phyloP scores from a whole-genome alignment of 306 rosid genomes.

The Prunus padus region DNA sequence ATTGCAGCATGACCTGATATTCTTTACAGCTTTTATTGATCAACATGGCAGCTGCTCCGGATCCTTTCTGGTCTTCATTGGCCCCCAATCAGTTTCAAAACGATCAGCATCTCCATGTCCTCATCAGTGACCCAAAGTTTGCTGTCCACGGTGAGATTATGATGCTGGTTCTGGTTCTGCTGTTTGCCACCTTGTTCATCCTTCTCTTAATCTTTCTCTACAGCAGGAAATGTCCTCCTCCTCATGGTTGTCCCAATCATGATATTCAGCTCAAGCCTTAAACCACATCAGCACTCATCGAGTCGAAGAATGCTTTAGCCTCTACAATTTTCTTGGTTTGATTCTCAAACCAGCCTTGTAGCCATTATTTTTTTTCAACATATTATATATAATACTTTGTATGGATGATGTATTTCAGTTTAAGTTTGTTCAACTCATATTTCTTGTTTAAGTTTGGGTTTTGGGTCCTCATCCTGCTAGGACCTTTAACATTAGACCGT shows the following conservation, averaged over 20 bases:
- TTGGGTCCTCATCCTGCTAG: too few relatives aligned
- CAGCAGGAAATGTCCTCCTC: background rate
- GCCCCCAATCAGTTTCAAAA: constrained; percentile 25
- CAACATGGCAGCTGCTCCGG: constrained; percentile 23
- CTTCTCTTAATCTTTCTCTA: constrained; percentile 12
- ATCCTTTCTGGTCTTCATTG: constrained; percentile 18
- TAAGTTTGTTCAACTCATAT: too few relatives aligned
- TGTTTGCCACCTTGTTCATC: constrained; percentile 28
- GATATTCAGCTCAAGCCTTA: background rate
- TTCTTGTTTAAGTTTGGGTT: too few relatives aligned
- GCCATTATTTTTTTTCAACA: too few relatives aligned
- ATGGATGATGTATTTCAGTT: too few relatives aligned
- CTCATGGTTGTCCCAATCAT: background rate
- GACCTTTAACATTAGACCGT: too few relatives aligned
- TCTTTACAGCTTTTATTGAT: background rate
- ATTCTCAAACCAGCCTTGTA: too few relatives aligned
- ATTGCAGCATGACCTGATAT: background rate
- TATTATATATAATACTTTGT: too few relatives aligned
- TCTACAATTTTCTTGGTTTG: background rate
- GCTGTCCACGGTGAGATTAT: constrained; percentile 41
- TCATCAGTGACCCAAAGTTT: constrained; percentile 30
- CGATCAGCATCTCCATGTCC: constrained; percentile 6
- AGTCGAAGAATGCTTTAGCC: background rate
- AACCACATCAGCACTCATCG: background rate
- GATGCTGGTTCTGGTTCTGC: constrained; percentile 34